Evolutionary conservation across 2,329 filamentous ascomycete species (phyloP), one percentile per base, ranked within the genome.

Genomic region (Teratosphaeriaceae sp.): DNA sequence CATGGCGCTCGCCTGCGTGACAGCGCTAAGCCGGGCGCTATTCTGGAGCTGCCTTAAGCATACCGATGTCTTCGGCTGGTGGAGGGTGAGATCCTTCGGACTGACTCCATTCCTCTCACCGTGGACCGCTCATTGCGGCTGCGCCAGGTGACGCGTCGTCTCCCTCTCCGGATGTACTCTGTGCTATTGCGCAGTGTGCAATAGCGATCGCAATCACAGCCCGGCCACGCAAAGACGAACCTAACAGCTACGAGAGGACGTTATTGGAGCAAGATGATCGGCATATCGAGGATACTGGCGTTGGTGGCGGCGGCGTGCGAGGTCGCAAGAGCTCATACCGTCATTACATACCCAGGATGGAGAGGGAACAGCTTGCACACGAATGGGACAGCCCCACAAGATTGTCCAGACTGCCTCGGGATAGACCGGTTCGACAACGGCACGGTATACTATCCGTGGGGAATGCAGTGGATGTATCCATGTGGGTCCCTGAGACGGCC

Each of bases 391-490:
- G 11, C 52, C 55, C 56, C 61, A 40, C 19, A 59, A 38, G 55
- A 66, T 30, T 60, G 63, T 13, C 59, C 66, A 1, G 60, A 62
- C 11, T 63, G 66, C 7, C 54, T 80, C 3, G 73, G 73, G 3
- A 69, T 67, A 21, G 68, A 64, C 43, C 62, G 59, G 26, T 57
- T 61, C 15, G 55, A 62, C 26, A 73, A 74, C 42, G 68, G 66
- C 18, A 68, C 70, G 13, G 57, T 61, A 15, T 59, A 67, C 1
- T 92, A 79, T 55, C 88, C 88, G 1, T 94, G 85, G 54, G 89
- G 88, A 67, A 90, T 92, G 85, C 85, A 94, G 70, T 96, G 88
- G 88, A 80, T 82, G 63, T 95, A 94, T 71, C 88, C 89, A 65
- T 96, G 88, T 95, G 72, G 69, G 86, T 71, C n/a, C n/a, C n/a